Evolutionary conservation across 202 grass and related monocot genomes (phyloP).

Genomic region (Carex sylvatica): DNA sequence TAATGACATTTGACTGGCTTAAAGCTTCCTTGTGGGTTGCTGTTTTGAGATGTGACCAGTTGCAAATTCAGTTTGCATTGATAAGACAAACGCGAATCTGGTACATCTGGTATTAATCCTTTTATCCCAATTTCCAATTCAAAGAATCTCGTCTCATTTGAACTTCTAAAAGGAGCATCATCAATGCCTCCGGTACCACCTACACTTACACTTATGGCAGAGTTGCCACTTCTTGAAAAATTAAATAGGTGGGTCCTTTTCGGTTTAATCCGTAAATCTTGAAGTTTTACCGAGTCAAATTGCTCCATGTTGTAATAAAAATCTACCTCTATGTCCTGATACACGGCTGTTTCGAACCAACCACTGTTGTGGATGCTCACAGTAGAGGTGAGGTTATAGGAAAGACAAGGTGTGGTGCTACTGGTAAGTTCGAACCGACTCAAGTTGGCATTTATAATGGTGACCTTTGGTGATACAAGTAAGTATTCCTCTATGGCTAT

Average conservation of each 20-base stretch:
- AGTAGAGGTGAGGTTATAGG: constrained; percentile 46
- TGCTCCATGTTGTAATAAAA: constrained; percentile 37
- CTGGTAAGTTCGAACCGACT: constrained; percentile 30
- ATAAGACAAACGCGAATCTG: neutral
- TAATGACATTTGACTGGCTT: constrained; percentile 16
- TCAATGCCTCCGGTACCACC: neutral
- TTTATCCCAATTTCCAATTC: constrained; percentile 35
- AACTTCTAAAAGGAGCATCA: neutral
- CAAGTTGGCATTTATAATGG: constrained; percentile 37
- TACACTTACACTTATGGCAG: constrained; percentile 9
- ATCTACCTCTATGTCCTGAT: constrained; percentile 31
- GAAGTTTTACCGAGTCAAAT: constrained; percentile 24
- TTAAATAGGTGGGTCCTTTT: constrained; percentile 28
- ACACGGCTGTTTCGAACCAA: constrained; percentile 20
- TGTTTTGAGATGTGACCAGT: constrained; percentile 8
- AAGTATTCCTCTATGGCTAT: constrained; percentile 8
- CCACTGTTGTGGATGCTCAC: constrained; percentile 35
- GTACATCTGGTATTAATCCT: constrained; percentile 2
- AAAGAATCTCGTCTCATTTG: constrained; percentile 42
- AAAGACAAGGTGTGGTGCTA: constrained; percentile 9
- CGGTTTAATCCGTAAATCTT: constrained; percentile 6
- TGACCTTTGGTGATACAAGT: constrained; percentile 8
- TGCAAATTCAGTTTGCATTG: constrained; percentile 41
- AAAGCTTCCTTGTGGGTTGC: constrained; percentile 28
- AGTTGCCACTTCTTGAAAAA: constrained; percentile 28